These are phyloP conservation scores for Gossypium mustelinum DNA, from an alignment of 345 rosid species.

Conservation along the genomic window DNA sequence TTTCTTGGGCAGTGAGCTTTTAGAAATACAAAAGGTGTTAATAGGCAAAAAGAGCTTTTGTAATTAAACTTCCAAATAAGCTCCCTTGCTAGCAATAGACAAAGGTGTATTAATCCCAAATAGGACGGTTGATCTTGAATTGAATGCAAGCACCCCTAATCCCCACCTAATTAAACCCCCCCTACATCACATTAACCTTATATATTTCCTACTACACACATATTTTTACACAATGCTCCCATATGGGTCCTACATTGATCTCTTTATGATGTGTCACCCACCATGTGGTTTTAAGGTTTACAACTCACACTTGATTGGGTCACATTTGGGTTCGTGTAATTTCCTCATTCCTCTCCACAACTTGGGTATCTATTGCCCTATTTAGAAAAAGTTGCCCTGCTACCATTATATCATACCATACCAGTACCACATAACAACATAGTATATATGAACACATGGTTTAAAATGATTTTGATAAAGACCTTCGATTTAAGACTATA, in stretches of 20 bases:
- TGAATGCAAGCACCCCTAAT: constrained; percentile 39
- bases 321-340: not conserved
- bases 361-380: not conserved
- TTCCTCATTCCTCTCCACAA: not conserved
- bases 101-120: not conserved
- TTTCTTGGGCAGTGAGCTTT: not conserved
- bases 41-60: not conserved
- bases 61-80: not conserved
- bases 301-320: constrained; percentile 38
- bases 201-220: not conserved
- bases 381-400: not conserved
- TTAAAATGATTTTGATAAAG: too few relatives aligned
- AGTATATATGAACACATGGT: too few relatives aligned
- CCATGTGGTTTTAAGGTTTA: constrained; percentile 53
- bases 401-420: too few relatives aligned
- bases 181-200: not conserved
- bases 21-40: not conserved
- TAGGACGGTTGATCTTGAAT: constrained; percentile 8
- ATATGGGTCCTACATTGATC: constrained; percentile 12
- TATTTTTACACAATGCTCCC: not conserved
- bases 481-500: not conserved
- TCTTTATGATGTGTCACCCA: constrained; percentile 83
- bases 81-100: not conserved
- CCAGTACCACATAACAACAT: too few relatives aligned
- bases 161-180: not conserved